phyloP scores from a whole-genome alignment of 2,329 filamentous ascomycete species.

The Thelonectria discophora region DNA sequence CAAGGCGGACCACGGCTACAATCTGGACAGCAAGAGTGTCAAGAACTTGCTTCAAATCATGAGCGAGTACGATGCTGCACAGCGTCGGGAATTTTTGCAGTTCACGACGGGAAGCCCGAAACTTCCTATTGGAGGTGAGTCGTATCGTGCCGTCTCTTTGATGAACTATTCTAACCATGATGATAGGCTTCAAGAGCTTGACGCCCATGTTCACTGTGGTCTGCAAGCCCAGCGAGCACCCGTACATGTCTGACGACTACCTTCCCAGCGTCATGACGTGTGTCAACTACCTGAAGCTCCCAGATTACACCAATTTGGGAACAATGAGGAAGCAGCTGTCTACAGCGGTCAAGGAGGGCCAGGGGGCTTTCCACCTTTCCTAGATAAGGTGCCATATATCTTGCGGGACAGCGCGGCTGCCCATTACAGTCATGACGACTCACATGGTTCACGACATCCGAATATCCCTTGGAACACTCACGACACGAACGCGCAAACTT shows the following conservation, averaged over 20 bases:
- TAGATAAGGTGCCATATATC: constrained; percentile 50
- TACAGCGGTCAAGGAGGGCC: constrained; percentile 91
- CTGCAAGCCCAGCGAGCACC: constrained; percentile 96
- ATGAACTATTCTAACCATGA: constrained; percentile 44
- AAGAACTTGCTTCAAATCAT: constrained; percentile 93
- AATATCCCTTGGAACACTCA: constrained; percentile 29
- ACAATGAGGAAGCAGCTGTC: constrained; percentile 81
- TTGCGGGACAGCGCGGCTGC: background rate
- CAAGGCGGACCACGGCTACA: constrained; percentile 98
- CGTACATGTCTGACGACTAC: constrained; percentile 94
- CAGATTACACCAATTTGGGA: constrained; percentile 85
- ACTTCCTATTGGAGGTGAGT: constrained; percentile 93
- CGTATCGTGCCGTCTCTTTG: background rate
- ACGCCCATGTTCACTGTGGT: constrained; percentile 99
- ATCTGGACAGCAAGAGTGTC: constrained; percentile 97
- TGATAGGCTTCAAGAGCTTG: constrained; percentile 88
- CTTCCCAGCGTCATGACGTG: constrained; percentile 99
- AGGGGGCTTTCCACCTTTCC: constrained; percentile 96
- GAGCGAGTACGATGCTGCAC: constrained; percentile 79
- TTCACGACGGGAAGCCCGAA: constrained; percentile 99
- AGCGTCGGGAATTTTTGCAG: constrained; percentile 93
- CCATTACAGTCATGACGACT: constrained; percentile 2
- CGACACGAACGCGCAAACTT: constrained; percentile 34
- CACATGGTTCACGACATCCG: constrained; percentile 15
- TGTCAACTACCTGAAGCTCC: constrained; percentile 98